These are phyloP conservation scores for Phytophthora litchii DNA, from an alignment of 352 stramenopile species.

Conservation along the genomic window DNA sequence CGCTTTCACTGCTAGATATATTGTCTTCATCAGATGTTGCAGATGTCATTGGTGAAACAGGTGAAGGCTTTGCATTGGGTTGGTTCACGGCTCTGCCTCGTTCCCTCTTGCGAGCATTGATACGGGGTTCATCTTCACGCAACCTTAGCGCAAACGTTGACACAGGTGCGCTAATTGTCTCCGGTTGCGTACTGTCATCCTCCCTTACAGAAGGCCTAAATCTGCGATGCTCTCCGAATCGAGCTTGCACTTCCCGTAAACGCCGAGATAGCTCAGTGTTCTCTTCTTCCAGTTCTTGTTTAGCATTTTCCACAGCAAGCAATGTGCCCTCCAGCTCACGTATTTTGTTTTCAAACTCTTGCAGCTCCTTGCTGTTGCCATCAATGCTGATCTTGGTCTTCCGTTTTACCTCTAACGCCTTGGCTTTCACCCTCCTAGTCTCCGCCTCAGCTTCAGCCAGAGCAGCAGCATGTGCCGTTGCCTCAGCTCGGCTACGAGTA, in stretches of 20 bases:
- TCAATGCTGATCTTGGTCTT: constrained; percentile 31
- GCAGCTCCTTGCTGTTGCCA: constrained; percentile 36
- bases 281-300: constrained; percentile 54
- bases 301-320: constrained; percentile 31
- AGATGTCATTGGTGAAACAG: not conserved
- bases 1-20: constrained; percentile 57
- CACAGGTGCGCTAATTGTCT: constrained; percentile 19
- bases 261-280: constrained; percentile 59
- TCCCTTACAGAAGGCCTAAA: constrained; percentile 2
- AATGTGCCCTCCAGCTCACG: constrained; percentile 42
- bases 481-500: constrained; percentile 37
- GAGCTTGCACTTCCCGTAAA: constrained; percentile 54
- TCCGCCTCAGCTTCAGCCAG: constrained; percentile 37
- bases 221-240: constrained; percentile 35
- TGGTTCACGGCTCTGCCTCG: not conserved
- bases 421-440: constrained; percentile 32
- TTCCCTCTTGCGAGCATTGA: constrained; percentile 19
- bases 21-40: constrained; percentile 45
- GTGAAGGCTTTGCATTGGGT: not conserved
- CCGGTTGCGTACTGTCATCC: constrained; percentile 3
- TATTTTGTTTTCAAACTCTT: constrained; percentile 49
- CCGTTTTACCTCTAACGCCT: constrained; percentile 29
- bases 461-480: constrained; percentile 35
- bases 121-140: constrained; percentile 21
- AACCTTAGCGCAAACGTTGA: constrained; percentile 54